phyloP scores from a whole-genome alignment of 331 rosid genomes.

The Ulmus americana region DNA sequence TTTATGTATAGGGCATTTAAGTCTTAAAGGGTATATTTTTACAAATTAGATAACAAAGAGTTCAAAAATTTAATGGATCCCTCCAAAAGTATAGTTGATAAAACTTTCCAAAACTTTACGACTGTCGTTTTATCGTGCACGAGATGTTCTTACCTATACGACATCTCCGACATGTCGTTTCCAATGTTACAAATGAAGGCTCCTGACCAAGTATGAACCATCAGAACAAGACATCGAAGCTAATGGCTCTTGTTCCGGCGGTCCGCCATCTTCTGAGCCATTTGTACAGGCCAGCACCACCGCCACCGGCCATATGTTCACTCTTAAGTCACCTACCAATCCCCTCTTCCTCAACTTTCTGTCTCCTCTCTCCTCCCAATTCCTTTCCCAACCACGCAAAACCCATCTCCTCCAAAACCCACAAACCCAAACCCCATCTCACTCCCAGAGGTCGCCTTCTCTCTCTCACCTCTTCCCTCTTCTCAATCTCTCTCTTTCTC shows the following conservation, averaged over 20 bases:
- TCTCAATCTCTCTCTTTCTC: neutral
- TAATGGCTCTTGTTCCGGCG: conserved; percentile 13
- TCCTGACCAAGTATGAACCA: too few relatives aligned
- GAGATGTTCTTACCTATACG: too few relatives aligned
- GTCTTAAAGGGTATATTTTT: too few relatives aligned
- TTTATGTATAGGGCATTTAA: too few relatives aligned
- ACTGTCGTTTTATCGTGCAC: too few relatives aligned
- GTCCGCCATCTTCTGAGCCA: conserved; percentile 37
- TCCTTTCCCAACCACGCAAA: conserved; percentile 12
- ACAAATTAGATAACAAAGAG: too few relatives aligned
- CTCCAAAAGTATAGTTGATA: too few relatives aligned
- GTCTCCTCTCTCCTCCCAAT: conserved; percentile 16
- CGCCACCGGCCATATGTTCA: conserved; percentile 9
- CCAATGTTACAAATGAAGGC: too few relatives aligned
- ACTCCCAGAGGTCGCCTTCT: conserved; percentile 18
- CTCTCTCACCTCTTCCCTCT: neutral
- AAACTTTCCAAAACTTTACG: too few relatives aligned
- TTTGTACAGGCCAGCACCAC: conserved; percentile 14
- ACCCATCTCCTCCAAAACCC: conserved; percentile 20
- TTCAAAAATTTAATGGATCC: too few relatives aligned
- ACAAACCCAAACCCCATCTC: neutral
- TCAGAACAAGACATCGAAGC: neutral
- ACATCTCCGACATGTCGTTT: too few relatives aligned
- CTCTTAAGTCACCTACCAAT: conserved; percentile 9
- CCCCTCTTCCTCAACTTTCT: conserved; percentile 6